Base-by-base conservation (phyloP, 352 stramenopile species). In the Phytophthora cryptogea region DNA sequence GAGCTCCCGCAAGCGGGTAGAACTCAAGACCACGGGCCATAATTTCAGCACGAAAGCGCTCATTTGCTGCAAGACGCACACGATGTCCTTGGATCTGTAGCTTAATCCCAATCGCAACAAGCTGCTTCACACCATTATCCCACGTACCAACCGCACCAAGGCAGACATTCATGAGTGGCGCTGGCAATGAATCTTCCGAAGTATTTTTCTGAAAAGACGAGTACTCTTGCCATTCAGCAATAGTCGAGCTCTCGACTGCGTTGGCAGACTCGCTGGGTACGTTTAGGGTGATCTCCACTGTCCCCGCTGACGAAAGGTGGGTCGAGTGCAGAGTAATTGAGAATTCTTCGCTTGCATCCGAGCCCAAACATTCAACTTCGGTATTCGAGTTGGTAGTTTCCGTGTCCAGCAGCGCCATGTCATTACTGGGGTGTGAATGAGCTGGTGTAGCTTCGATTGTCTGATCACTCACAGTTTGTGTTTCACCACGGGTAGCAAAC, bases 21-120 rank as follows among this genome's bases (percentile, higher is more conserved):
- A 76, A 78, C 13, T 73, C 68, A 14, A 80, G 58, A 9, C 71
- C 69, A 7, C 63, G 57, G 0, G 55, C 57, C 6, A 66, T 63
- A 16, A 95, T 80, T 4, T 74, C 74, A 0, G 60, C 23, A 5
- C 84, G 59, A 66, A 89, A 89, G 13, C 70, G 56, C 14, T 76
- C 66, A 52, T 95, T 84, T 5, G 81, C 80, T 2, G 84, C 87
- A 32, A 97, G 62, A 8, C 89, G 74, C 0, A 97, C 89, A 6
- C 75, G 66, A 64, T 97, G 86, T 0, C 87, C 87, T 9, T 83
- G 35, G 3, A 42, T 36, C 52, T 76, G 63, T 4, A 97, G 61
- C 40, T 70, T 52, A 6, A 78, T 57, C 3, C 78, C 83, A 9
- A 95, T 68, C 0, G 61, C 72, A 11, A 80, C 62, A 48, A 80